phyloP scores from a whole-genome alignment of 1,284 basidiomycete genomes.

The Cystodermella granulosa region DNA sequence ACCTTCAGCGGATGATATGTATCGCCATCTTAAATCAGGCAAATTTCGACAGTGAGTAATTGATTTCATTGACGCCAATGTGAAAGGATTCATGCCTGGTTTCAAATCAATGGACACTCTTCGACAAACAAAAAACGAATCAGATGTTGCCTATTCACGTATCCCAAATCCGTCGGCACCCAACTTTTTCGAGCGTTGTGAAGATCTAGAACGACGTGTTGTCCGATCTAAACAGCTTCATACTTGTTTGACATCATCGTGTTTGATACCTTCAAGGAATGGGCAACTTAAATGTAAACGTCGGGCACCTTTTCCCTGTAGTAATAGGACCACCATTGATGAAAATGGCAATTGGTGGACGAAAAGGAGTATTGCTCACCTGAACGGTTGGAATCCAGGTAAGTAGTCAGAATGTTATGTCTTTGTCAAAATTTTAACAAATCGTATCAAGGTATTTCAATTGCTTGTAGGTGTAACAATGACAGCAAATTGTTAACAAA shows the following conservation, averaged over 20 bases:
- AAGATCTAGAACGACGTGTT: constrained; percentile 4
- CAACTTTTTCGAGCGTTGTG: neutral
- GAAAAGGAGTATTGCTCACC: constrained; percentile 17
- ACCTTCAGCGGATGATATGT: constrained; percentile 26
- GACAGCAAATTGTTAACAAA: constrained; percentile 26
- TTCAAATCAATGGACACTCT: constrained; percentile 12
- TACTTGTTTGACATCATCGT: constrained; percentile 8
- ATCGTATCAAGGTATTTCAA: too few relatives aligned
- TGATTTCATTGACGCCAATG: constrained; percentile 26
- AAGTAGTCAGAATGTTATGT: too few relatives aligned
- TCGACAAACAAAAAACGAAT: constrained; percentile 7
- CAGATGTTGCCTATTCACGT: constrained; percentile 10
- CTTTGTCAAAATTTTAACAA: too few relatives aligned
- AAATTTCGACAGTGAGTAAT: constrained; percentile 23
- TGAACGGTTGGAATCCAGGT: constrained; percentile 33
- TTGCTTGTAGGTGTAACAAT: constrained; percentile 20
- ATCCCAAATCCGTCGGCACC: constrained; percentile 11
- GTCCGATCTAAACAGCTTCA: constrained; percentile 17
- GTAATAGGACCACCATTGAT: constrained; percentile 6
- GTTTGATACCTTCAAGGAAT: too few relatives aligned
- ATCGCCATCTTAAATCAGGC: constrained; percentile 16
- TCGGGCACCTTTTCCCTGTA: constrained; percentile 29
- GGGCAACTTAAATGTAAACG: constrained; percentile 32
- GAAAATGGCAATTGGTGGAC: constrained; percentile 21
- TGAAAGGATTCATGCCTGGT: constrained; percentile 24